Evolutionary conservation across 768 basidiomycete genomes (phyloP).

Genomic region (Pulveroboletus sp.): DNA sequence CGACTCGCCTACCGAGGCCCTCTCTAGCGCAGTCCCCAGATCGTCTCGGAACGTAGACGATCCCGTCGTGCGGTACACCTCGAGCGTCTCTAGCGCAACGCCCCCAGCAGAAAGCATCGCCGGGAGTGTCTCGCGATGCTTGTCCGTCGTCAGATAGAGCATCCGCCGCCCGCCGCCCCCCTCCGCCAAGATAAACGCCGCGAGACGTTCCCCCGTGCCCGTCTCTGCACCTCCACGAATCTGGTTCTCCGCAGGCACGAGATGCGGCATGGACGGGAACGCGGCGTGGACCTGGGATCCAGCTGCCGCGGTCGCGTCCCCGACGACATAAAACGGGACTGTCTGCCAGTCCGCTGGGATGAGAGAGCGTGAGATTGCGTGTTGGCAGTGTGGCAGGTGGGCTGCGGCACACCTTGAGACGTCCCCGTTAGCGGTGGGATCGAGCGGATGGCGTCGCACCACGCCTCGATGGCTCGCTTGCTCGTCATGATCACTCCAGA

Average conservation of each 20-base stretch:
- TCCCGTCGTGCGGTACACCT: conserved; percentile 68
- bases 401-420: conserved; percentile 12
- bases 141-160: conserved; percentile 83
- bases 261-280: conserved; percentile 34
- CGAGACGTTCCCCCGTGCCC: conserved; percentile 68
- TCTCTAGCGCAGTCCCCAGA: conserved; percentile 33
- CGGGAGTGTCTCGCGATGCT: conserved; percentile 68
- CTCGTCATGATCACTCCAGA: conserved; percentile 76
- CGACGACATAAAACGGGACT: conserved; percentile 77
- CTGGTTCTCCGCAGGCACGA: conserved; percentile 24
- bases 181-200: conserved; percentile 52
- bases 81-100: conserved; percentile 44
- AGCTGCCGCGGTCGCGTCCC: conserved; percentile 53
- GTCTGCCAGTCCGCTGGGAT: conserved; percentile 44
- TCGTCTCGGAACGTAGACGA: conserved; percentile 47
- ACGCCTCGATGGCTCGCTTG: conserved; percentile 70
- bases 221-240: conserved; percentile 45
- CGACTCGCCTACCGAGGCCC: conserved; percentile 22
- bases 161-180: conserved; percentile 28
- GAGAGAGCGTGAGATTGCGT: neutral
- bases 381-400: neutral
- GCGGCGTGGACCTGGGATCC: conserved; percentile 31
- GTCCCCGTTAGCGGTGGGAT: neutral
- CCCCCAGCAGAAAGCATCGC: conserved; percentile 42
- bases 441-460: conserved; percentile 39